phyloP scores from a whole-genome alignment of 2,329 filamentous ascomycete species.

The Alternaria metachromatica region DNA sequence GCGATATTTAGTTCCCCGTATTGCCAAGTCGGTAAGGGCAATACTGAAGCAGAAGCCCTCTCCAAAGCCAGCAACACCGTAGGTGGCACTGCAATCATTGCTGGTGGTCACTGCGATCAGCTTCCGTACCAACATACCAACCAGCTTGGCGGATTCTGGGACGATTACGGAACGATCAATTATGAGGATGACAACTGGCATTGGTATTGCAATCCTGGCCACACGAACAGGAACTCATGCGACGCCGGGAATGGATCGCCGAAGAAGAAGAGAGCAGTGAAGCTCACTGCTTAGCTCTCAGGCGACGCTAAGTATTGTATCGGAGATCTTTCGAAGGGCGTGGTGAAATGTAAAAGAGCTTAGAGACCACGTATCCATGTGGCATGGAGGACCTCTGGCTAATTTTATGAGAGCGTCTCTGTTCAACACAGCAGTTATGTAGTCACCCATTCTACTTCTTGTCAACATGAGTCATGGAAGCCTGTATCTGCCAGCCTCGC shows the following conservation, averaged over 20 bases:
- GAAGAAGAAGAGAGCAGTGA: background rate
- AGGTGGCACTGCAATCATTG: background rate
- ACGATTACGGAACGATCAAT: background rate
- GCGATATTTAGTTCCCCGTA: background rate
- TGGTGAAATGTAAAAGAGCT: background rate
- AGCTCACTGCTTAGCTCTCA: background rate
- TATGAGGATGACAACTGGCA: background rate
- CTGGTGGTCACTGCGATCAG: background rate
- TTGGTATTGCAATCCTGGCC: background rate
- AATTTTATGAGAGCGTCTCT: background rate
- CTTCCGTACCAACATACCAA: background rate
- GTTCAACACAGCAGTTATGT: background rate
- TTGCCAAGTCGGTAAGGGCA: background rate
- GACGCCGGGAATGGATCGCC: background rate
- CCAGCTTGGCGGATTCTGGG: background rate
- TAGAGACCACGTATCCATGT: background rate
- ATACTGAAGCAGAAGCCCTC: background rate
- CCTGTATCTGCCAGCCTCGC: background rate
- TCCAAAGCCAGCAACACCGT: background rate
- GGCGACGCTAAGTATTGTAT: background rate
- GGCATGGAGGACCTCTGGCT: background rate
- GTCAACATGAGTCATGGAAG: background rate
- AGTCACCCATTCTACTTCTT: background rate
- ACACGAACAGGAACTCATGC: background rate
- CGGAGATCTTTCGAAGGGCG: background rate